A percentile compares a stretch with the other conserved stretches of the same genome.
phyloP scores from a whole-genome alignment of 345 rosid genomes.

The Aurinia saxatilis region DNA sequence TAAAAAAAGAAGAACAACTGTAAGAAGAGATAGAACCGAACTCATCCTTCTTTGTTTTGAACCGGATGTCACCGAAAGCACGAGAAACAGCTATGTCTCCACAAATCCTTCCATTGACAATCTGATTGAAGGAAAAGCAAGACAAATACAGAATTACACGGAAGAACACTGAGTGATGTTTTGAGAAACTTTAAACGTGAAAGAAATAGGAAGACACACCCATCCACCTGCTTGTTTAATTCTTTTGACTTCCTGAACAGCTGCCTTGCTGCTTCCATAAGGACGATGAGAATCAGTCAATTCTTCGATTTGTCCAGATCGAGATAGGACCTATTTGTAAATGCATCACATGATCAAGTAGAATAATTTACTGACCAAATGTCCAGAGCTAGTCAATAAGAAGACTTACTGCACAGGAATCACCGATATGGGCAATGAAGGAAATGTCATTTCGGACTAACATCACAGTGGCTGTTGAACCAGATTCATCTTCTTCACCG shows the following conservation, averaged over 20 bases:
- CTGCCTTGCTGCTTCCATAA: constrained; percentile 58
- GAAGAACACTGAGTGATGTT: neutral
- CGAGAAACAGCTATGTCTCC: constrained; percentile 95
- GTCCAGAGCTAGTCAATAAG: neutral
- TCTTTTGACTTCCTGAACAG: constrained; percentile 74
- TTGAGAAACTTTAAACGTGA: neutral
- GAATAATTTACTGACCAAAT: neutral
- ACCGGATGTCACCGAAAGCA: constrained; percentile 87
- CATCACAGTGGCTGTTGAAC: constrained; percentile 81
- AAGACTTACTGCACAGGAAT: constrained; percentile 63
- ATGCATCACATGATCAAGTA: neutral
- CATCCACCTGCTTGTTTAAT: constrained; percentile 99
- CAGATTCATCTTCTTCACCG: constrained; percentile 64
- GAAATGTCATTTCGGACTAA: constrained; percentile 48
- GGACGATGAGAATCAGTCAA: constrained; percentile 85
- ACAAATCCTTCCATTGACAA: constrained; percentile 87
- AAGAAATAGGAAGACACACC: constrained; percentile 37
- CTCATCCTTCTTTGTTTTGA: constrained; percentile 86
- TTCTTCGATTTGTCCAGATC: constrained; percentile 63
- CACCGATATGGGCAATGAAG: constrained; percentile 79
- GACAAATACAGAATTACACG: neutral
- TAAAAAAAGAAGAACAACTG: neutral
- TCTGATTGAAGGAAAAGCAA: constrained; percentile 28
- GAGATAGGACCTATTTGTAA: constrained; percentile 64
- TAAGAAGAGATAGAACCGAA: constrained; percentile 30